Percentiles rank a stretch among this genome's conserved stretches.
These are phyloP conservation scores for Pleurotus tuoliensis DNA, from an alignment of 768 basidiomycete species.

Conservation along the genomic window DNA sequence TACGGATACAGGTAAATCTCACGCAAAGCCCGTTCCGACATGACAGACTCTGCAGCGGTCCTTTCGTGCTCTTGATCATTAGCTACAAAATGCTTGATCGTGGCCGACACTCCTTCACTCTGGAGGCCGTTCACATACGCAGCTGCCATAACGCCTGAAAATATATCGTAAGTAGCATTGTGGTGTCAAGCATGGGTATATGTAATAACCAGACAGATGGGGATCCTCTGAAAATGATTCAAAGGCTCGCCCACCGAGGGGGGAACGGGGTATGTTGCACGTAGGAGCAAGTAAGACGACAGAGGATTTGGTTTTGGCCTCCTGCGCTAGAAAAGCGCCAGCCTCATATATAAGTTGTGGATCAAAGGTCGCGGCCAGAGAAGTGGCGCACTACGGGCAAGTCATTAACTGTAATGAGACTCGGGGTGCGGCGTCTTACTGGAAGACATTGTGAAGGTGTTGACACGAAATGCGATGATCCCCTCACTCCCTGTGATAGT, in stretches of 20 bases:
- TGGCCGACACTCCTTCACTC: slow-evolving; percentile 58
- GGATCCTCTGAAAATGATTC: slow-evolving; percentile 76
- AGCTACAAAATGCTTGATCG: slow-evolving; percentile 71
- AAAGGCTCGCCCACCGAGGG: slow-evolving; percentile 58
- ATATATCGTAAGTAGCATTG: slow-evolving; percentile 1
- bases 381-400: slow-evolving; percentile 53
- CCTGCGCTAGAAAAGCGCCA: slow-evolving; percentile 58
- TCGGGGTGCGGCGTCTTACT: slow-evolving; percentile 27
- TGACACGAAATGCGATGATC: slow-evolving; percentile 60
- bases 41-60: slow-evolving; percentile 56
- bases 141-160: slow-evolving; percentile 52
- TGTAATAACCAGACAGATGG: slow-evolving; percentile 48
- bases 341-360: slow-evolving; percentile 48
- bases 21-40: slow-evolving; percentile 62
- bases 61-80: slow-evolving; percentile 77
- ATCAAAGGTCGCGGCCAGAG: slow-evolving; percentile 70
- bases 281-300: slow-evolving; percentile 68
- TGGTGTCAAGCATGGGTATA: background rate
- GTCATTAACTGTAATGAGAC: background rate
- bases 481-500: slow-evolving; percentile 53
- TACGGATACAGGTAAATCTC: slow-evolving; percentile 74
- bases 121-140: slow-evolving; percentile 71
- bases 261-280: slow-evolving; percentile 69
- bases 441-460: slow-evolving; percentile 66
- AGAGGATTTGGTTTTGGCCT: slow-evolving; percentile 63